Percentiles rank a stretch among this genome's conserved stretches.
Evolutionary conservation across 805 yeast species (phyloP).

Genomic region (Pachysolen tannophilus): DNA sequence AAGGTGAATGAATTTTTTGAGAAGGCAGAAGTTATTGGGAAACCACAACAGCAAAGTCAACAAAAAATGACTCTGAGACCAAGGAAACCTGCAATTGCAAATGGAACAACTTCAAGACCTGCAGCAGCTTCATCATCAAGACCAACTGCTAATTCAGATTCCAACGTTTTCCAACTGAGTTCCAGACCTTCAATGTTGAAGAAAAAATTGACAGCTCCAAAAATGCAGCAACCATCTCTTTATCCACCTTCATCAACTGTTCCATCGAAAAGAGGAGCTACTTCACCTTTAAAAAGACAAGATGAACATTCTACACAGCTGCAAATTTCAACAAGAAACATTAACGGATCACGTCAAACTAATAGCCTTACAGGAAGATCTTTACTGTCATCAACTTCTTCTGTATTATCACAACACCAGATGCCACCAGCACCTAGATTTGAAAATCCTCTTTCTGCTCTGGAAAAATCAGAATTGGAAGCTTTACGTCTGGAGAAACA

Average conservation of each 20-base stretch:
- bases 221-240: constrained; percentile 7
- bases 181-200: constrained; percentile 12
- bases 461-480: constrained; percentile 39
- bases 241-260: constrained; percentile 17
- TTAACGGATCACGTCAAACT: constrained; percentile 13
- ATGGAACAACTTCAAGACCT: constrained; percentile 7
- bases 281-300: constrained; percentile 55
- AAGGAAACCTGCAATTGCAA: constrained; percentile 7
- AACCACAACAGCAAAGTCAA: constrained; percentile 13
- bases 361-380: constrained; percentile 3
- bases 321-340: constrained; percentile 2
- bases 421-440: constrained; percentile 13
- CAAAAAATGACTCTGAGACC: constrained; percentile 8
- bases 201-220: constrained; percentile 17
- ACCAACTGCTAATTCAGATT: constrained; percentile 1
- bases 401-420: constrained; percentile 12
- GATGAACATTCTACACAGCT: neutral
- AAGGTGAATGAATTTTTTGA: constrained; percentile 58
- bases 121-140: neutral
- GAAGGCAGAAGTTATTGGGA: constrained; percentile 45
- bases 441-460: constrained; percentile 10
- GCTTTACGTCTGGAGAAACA: constrained; percentile 46
- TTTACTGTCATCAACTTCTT: constrained; percentile 9
- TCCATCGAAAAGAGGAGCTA: constrained; percentile 63
- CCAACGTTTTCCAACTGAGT: constrained; percentile 10